Evolutionary conservation across 495 filamentous ascomycete species (phyloP).

Genomic region (Hypoxylon fuscum): DNA sequence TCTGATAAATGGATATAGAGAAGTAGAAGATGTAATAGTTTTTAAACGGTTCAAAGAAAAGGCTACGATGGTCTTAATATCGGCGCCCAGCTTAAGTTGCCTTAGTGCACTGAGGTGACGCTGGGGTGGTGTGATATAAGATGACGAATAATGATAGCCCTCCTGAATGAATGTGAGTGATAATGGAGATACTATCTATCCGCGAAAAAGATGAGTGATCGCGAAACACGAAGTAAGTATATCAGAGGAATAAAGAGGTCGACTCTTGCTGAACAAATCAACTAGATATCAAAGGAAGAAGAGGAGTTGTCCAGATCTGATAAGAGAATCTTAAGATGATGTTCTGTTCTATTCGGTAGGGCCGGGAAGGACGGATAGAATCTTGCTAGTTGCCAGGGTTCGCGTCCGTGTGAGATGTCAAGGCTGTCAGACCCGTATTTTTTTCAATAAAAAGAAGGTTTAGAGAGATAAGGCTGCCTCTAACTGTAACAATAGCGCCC

Average conservation of each 20-base stretch:
- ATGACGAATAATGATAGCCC: constrained; percentile 25
- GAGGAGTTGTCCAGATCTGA: constrained; percentile 12
- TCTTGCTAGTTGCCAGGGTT: constrained; percentile 23
- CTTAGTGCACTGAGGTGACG: constrained; percentile 10
- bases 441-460: constrained; percentile 3
- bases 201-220: constrained; percentile 16
- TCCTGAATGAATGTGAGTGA: constrained; percentile 12
- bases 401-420: constrained; percentile 17
- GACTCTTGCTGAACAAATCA: constrained; percentile 1
- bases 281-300: constrained; percentile 11
- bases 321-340: too few species aligned
- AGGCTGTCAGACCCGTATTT: constrained; percentile 31
- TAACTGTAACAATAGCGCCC: too few species aligned
- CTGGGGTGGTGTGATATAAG: constrained; percentile 12
- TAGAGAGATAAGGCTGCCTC: too few species aligned
- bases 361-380: constrained; percentile 33
- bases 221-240: constrained; percentile 7
- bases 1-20: not conserved
- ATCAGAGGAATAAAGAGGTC: constrained; percentile 19
- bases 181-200: constrained; percentile 8
- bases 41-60: too few species aligned
- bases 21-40: constrained; percentile 7
- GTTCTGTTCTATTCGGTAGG: constrained; percentile 28
- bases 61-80: not conserved
- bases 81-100: constrained; percentile 12